These are phyloP conservation scores for Aureobasidium sp. DNA, from an alignment of 2,329 filamentous ascomycete genomes.

Conservation along the genomic window DNA sequence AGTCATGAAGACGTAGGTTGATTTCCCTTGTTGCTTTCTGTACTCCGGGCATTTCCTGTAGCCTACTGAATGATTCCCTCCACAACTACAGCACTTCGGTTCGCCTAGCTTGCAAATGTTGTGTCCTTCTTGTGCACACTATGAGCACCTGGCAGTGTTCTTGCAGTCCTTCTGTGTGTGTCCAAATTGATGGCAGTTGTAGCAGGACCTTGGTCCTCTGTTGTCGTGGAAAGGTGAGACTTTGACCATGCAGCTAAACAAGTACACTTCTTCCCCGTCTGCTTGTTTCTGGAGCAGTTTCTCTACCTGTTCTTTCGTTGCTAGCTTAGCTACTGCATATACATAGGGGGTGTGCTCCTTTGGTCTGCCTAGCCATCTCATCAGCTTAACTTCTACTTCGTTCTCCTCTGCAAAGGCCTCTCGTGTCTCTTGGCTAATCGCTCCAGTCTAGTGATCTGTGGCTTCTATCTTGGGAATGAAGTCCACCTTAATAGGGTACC, in stretches of 20 bases:
- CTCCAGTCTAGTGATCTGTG: neutral
- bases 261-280: neutral
- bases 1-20: conserved; percentile 1
- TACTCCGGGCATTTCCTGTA: conserved; percentile 5
- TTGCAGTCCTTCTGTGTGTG: conserved; percentile 10
- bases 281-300: neutral
- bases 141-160: conserved; percentile 11
- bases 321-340: conserved; percentile 1
- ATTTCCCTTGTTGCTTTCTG: conserved; percentile 4
- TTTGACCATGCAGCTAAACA: neutral
- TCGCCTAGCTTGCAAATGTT: neutral
- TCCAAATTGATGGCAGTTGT: conserved; percentile 7
- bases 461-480: neutral
- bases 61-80: neutral
- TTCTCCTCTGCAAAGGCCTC: conserved; percentile 7
- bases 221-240: conserved; percentile 12
- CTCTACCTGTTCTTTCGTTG: conserved; percentile 9
- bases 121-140: conserved; percentile 12
- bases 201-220: conserved; percentile 11
- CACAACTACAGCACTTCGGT: neutral
- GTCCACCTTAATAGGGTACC: conserved; percentile 11
- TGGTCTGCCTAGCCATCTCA: conserved; percentile 13
- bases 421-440: conserved; percentile 5
- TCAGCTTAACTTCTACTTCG: conserved; percentile 10
- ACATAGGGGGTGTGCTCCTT: conserved; percentile 1